phyloP scores from a whole-genome alignment of 2,329 filamentous ascomycete genomes.

The Phoma sp. region DNA sequence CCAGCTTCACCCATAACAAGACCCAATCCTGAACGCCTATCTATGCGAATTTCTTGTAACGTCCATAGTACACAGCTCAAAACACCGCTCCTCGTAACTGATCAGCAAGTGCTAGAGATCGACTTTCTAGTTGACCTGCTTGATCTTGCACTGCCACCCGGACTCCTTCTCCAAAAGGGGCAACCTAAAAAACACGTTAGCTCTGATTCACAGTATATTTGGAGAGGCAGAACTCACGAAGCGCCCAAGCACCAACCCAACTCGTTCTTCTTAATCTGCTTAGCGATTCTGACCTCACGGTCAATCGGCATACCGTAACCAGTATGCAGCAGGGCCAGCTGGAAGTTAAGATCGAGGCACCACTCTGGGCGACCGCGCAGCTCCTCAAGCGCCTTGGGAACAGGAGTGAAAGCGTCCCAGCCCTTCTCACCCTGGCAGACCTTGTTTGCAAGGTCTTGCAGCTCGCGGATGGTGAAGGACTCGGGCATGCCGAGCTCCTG shows the following conservation, averaged over 20 bases:
- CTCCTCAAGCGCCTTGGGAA: slow-evolving; percentile 80
- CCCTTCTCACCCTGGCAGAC: slow-evolving; percentile 79
- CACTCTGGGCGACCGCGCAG: slow-evolving; percentile 83
- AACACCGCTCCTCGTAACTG: not conserved
- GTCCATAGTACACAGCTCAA: not conserved
- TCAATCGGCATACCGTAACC: slow-evolving; percentile 98
- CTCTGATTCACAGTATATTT: slow-evolving; percentile 3
- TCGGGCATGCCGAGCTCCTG: slow-evolving; percentile 97
- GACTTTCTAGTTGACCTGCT: slow-evolving; percentile 60
- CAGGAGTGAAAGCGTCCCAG: slow-evolving; percentile 81
- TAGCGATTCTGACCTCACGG: slow-evolving; percentile 94
- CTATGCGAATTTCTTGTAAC: slow-evolving; percentile 2
- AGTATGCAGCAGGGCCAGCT: slow-evolving; percentile 89
- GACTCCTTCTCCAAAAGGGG: slow-evolving; percentile 81
- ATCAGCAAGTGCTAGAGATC: not conserved
- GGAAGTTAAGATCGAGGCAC: slow-evolving; percentile 96
- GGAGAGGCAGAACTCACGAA: slow-evolving; percentile 65
- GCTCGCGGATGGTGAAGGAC: slow-evolving; percentile 88
- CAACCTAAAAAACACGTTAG: slow-evolving; percentile 65
- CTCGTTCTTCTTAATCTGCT: slow-evolving; percentile 98
- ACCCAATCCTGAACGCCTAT: slow-evolving; percentile 11
- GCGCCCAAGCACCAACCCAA: slow-evolving; percentile 97
- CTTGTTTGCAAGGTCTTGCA: slow-evolving; percentile 81
- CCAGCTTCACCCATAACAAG: not conserved
- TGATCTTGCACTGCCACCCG: slow-evolving; percentile 89